phyloP scores from a whole-genome alignment of 2,329 filamentous ascomycete species.

The Sarocladiaceae sp. region DNA sequence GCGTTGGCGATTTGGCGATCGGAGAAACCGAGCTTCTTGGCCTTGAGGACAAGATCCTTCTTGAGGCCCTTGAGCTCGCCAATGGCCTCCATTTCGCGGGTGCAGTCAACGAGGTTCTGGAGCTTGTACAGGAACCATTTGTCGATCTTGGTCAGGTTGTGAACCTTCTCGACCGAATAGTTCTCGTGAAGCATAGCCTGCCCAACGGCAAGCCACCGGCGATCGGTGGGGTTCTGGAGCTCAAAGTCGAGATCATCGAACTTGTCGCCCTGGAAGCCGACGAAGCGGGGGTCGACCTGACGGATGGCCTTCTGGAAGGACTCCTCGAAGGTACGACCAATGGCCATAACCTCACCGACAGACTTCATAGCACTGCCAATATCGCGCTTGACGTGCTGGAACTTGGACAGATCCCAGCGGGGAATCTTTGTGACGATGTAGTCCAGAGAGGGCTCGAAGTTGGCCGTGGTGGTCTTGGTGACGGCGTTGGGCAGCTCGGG shows the following conservation, averaged over 20 bases:
- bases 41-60: conserved; percentile 80
- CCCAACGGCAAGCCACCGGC: conserved; percentile 93
- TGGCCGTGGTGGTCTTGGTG: conserved; percentile 96
- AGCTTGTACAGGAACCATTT: conserved; percentile 99
- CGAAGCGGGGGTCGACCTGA: conserved; percentile 85
- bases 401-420: conserved; percentile 96
- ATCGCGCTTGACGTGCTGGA: conserved; percentile 96
- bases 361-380: conserved; percentile 99
- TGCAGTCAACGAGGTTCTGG: conserved; percentile 91
- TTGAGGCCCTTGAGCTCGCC: conserved; percentile 79
- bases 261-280: conserved; percentile 91
- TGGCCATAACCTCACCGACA: conserved; percentile 98
- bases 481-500: conserved; percentile 96
- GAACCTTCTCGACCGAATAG: conserved; percentile 86
- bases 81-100: conserved; percentile 74
- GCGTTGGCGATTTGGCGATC: conserved; percentile 89
- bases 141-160: conserved; percentile 96
- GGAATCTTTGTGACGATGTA: conserved; percentile 99
- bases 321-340: conserved; percentile 96
- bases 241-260: conserved; percentile 90
- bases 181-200: conserved; percentile 97
- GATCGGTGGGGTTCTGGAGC: conserved; percentile 87
- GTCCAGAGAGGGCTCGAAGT: conserved; percentile 95
- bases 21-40: conserved; percentile 97
- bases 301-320: conserved; percentile 98